Conservation (phyloP, 176 grass and related monocot species). For the Hordeum vulgare region MorexV3_pseudomolecules_assembly NC_058519.1:462257797-462258296, state of each 20-base stretch:
- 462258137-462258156: background rate
- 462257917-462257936: background rate
- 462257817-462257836: background rate
- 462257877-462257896: background rate
- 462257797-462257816: background rate
- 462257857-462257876: background rate
- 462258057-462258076: background rate
- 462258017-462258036: background rate
- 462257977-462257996: background rate
- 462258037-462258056: constrained; percentile 4
- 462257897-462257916: background rate
- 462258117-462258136: background rate
- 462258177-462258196: background rate
- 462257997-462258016: background rate
- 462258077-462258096: background rate
- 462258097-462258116: background rate
- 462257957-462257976: background rate
- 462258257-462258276: background rate
- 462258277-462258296: background rate
- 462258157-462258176: background rate
- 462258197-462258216: background rate
- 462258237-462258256: constrained; percentile 24
- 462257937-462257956: background rate
- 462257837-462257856: background rate
- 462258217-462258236: constrained; percentile 24